Conservation (phyloP, 2,329 filamentous ascomycete genomes). For the Westerdykella aurantiaca region DNA sequence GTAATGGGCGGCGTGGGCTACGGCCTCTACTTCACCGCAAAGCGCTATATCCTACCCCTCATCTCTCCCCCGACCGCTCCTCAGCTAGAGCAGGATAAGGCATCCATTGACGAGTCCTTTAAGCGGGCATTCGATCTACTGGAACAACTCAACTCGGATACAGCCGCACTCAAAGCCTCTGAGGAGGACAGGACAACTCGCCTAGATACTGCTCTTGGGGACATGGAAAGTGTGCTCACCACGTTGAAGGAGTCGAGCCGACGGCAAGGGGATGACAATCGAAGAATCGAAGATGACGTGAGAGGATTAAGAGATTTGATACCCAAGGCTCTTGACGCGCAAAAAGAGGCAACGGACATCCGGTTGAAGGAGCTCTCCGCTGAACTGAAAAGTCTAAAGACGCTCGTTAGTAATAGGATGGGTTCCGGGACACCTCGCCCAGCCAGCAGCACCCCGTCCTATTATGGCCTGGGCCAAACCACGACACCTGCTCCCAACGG, state of each 20-base stretch:
- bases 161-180: slow-evolving; percentile 75
- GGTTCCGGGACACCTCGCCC: slow-evolving; percentile 27
- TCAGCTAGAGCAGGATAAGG: slow-evolving; percentile 90
- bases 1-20: slow-evolving; percentile 86
- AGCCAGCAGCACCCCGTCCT: slow-evolving; percentile 16
- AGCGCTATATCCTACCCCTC: slow-evolving; percentile 87
- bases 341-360: slow-evolving; percentile 76
- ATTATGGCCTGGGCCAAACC: slow-evolving; percentile 19
- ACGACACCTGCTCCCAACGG: slow-evolving; percentile 25
- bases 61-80: slow-evolving; percentile 91
- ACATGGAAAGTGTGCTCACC: slow-evolving; percentile 75
- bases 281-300: slow-evolving; percentile 81
- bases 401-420: slow-evolving; percentile 65
- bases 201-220: slow-evolving; percentile 72
- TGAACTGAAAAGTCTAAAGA: slow-evolving; percentile 89
- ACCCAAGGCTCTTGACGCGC: slow-evolving; percentile 79
- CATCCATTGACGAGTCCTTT: slow-evolving; percentile 86
- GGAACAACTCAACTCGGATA: slow-evolving; percentile 88
- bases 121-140: slow-evolving; percentile 85
- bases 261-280: slow-evolving; percentile 79
- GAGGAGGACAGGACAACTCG: slow-evolving; percentile 80
- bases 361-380: slow-evolving; percentile 77
- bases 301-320: slow-evolving; percentile 75
- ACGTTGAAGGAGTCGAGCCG: slow-evolving; percentile 77
- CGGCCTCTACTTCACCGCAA: slow-evolving; percentile 75